Base-by-base conservation (phyloP, 2,329 filamentous ascomycete genomes). In the Aspergillus sp. region DNA sequence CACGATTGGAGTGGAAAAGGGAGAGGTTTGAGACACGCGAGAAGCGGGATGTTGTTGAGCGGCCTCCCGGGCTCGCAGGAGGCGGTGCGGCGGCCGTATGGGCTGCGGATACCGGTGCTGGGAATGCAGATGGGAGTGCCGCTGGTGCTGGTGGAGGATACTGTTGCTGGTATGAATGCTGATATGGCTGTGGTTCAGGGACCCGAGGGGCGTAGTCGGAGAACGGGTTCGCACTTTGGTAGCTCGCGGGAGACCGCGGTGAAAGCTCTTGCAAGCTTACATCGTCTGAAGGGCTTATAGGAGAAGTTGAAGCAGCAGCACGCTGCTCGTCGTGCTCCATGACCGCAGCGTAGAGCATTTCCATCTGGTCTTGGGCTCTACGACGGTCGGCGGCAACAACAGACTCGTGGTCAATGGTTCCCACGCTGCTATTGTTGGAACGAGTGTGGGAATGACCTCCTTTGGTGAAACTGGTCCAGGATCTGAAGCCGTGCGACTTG, bases 281-380 rank as follows among this genome's bases (percentile, higher is more conserved):
- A 49, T 45, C 64, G 53, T 62, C 59, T 56, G 57, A 12, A 62
- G 55, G 47, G 66, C 56, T 50, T 20, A 67, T 60, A 6, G 66
- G 44, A 11, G 44, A 11, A 58, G 41, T 24, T 13, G 38, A 64
- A 1, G 68, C 64, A 13, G 69, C 66, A 12, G 69, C 65, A 59
- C 79, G 81, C 61, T 78, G 76, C 45, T 80, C 82, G 62, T 97
- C 93, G 66, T 96, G 90, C 73, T 92, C 91, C 87, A 96, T 89
- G 62, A 96, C 93, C 64, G 92, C 89, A 60, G 88, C 91, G 76
- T 97, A 98, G 72, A 98, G 86, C 66, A 90, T 86, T 73, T 96
- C 92, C 74, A 97, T 86, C 72, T 96, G 90, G 63, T 88, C 82
- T 73, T 95, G 87, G 62, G 90, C 87, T 78, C 88, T 88, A 68